Evolutionary conservation across 2,329 filamentous ascomycete species (phyloP).

Genomic region (Sclerotinia sclerotiorum): DNA sequence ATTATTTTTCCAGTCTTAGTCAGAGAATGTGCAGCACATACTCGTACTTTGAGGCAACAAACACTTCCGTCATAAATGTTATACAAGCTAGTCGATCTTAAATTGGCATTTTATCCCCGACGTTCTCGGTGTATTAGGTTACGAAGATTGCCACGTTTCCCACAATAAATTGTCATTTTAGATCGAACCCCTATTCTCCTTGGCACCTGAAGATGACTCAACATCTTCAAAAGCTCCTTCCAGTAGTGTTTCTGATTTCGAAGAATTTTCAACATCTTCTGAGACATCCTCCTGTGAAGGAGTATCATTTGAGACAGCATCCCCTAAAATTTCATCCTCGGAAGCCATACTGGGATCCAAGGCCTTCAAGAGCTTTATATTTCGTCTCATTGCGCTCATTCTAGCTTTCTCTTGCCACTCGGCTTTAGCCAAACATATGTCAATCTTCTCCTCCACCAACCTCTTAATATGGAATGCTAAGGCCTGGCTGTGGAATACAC

Average conservation of each 20-base stretch:
- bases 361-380: neutral
- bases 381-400: neutral
- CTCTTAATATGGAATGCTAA: slow-evolving; percentile 78
- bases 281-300: neutral
- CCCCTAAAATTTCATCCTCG: neutral
- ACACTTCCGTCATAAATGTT: neutral
- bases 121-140: neutral
- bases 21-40: neutral
- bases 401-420: slow-evolving; percentile 15
- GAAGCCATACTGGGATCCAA: no score
- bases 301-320: neutral
- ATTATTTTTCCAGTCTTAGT: neutral
- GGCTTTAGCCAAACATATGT: slow-evolving; percentile 25
- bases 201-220: neutral
- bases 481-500: slow-evolving; percentile 72
- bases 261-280: neutral
- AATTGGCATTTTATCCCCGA: neutral
- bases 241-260: neutral
- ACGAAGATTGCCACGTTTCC: no score
- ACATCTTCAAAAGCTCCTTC: neutral
- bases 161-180: neutral
- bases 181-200: neutral
- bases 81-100: neutral
- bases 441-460: slow-evolving; percentile 73
- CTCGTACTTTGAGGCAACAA: neutral